These are phyloP conservation scores for Cordyceps farinosa DNA, from an alignment of 2,329 filamentous ascomycete species.

Conservation along the genomic window DNA sequence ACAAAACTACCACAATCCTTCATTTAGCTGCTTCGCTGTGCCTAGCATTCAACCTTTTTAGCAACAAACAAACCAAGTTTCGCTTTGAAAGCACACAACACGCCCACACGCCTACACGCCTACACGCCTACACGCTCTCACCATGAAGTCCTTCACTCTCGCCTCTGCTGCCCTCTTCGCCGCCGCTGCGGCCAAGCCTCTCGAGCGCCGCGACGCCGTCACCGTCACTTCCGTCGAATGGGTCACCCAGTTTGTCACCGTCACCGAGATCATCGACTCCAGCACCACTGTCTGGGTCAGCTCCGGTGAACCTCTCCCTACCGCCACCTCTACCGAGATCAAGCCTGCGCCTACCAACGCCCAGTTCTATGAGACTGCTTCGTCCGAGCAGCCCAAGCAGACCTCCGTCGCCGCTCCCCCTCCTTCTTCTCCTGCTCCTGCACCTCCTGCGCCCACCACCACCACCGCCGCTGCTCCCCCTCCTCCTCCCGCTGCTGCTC, in stretches of 20 bases:
- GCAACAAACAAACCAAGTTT: neutral
- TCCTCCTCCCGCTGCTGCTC: constrained; percentile 15
- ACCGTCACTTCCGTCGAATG: constrained; percentile 48
- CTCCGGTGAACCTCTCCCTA: constrained; percentile 30
- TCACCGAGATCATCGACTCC: constrained; percentile 48
- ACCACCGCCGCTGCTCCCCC: constrained; percentile 18
- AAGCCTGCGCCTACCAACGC: constrained; percentile 26
- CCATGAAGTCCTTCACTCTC: constrained; percentile 40
- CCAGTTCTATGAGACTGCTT: constrained; percentile 30
- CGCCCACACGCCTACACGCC: too few species aligned
- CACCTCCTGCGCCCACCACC: constrained; percentile 18
- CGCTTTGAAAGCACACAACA: neutral
- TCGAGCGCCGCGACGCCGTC: constrained; percentile 33
- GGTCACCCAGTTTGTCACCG: constrained; percentile 46
- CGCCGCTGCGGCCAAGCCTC: constrained; percentile 48
- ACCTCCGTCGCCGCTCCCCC: constrained; percentile 12
- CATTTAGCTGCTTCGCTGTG: constrained; percentile 7
- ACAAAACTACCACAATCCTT: constrained; percentile 20
- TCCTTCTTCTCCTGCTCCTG: neutral
- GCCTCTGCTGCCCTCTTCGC: constrained; percentile 24
- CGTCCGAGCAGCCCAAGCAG: constrained; percentile 13
- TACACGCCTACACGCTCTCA: constrained; percentile 19
- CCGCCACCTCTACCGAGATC: constrained; percentile 25
- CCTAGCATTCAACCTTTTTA: neutral
- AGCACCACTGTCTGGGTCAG: constrained; percentile 45